Percentiles rank a stretch among this genome's conserved stretches.
phyloP scores from a whole-genome alignment of 305 asterid genomes.

The Withania somnifera region DNA sequence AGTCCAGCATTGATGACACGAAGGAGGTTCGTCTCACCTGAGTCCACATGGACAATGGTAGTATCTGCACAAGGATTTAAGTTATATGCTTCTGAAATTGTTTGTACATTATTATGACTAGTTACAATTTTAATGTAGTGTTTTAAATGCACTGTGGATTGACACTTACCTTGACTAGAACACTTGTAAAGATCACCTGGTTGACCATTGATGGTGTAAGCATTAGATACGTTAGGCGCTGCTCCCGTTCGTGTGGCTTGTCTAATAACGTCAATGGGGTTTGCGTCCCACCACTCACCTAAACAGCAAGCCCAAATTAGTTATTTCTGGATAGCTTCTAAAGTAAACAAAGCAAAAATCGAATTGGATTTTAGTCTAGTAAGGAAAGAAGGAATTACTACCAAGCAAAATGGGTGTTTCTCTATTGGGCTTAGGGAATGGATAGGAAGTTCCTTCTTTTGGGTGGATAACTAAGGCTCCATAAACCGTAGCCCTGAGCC shows the following conservation, averaged over 20 bases:
- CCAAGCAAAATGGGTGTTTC: conserved; percentile 58
- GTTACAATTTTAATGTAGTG: background rate
- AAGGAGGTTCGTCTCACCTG: conserved; percentile 57
- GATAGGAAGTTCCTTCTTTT: conserved; percentile 38
- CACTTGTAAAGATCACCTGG: conserved; percentile 83
- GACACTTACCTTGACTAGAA: conserved; percentile 41
- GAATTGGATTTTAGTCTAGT: background rate
- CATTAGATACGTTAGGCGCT: conserved; percentile 65
- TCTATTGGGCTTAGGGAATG: conserved; percentile 51
- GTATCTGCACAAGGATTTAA: conserved; percentile 33
- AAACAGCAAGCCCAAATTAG: conserved; percentile 7
- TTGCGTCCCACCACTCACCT: conserved; percentile 93
- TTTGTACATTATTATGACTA: background rate
- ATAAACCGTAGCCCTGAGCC: conserved; percentile 73
- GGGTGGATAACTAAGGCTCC: conserved; percentile 63
- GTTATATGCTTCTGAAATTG: background rate
- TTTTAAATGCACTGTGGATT: background rate
- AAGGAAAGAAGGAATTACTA: conserved; percentile 3
- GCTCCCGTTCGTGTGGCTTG: conserved; percentile 75
- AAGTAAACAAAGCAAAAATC: background rate
- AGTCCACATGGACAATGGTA: conserved; percentile 31
- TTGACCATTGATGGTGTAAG: conserved; percentile 78
- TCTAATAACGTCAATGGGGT: conserved; percentile 67
- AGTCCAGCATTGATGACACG: conserved; percentile 59
- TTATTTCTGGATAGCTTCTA: background rate